These are phyloP conservation scores for Eucalyptus microcorys DNA, from an alignment of 345 rosid species.

Conservation along the genomic window DNA sequence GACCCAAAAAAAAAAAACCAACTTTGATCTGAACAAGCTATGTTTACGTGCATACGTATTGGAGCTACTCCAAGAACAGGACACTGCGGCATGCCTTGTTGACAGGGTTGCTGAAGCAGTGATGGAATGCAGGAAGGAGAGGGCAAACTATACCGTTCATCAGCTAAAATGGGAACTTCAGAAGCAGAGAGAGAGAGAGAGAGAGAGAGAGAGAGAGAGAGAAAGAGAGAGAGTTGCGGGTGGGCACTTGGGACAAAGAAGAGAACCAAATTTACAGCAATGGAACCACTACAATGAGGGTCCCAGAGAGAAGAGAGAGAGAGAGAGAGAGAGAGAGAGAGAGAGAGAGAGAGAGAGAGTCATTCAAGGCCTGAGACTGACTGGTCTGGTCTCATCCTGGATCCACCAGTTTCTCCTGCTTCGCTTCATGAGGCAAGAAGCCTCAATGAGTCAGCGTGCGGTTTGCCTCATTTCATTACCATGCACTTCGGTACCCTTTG, in stretches of 20 bases:
- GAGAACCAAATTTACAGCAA: not conserved
- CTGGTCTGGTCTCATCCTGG: not conserved
- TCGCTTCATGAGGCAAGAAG: not conserved
- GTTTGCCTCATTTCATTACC: not conserved
- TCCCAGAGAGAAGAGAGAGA: not conserved
- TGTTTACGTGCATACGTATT: not conserved
- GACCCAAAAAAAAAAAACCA: not conserved
- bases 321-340: no score
- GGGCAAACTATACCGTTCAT: not conserved
- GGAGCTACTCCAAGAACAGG: not conserved
- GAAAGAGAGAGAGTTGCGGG: no score
- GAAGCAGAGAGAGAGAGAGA: not conserved
- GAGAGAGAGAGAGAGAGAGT: not conserved
- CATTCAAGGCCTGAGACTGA: not conserved
- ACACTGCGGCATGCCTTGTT: no score
- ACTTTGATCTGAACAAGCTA: not conserved
- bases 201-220: no score
- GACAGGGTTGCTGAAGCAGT: no score
- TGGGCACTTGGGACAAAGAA: no score
- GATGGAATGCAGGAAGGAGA: no score
- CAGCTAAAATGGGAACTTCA: not conserved
- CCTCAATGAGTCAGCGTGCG: not conserved
- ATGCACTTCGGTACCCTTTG: not conserved
- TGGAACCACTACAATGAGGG: not conserved
- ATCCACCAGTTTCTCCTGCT: not conserved